Evolutionary conservation across 345 rosid species (phyloP).

Genomic region (Physaria fendleri): DNA sequence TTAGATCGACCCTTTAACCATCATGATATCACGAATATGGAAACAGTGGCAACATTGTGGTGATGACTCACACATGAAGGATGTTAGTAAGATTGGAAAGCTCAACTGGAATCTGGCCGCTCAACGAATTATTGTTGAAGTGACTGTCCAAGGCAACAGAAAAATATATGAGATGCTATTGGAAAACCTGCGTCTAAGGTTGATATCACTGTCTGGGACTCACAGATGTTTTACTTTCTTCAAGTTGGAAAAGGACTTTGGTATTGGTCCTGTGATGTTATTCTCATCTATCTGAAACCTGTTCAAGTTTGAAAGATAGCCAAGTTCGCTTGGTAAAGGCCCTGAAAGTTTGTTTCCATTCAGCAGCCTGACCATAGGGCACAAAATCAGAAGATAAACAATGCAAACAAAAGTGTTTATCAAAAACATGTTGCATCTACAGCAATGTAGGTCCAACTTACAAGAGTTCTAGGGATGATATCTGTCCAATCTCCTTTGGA

Average conservation of each 20-base stretch:
- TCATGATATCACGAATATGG: constrained; percentile 2
- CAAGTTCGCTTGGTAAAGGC: constrained; percentile 74
- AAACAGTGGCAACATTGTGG: constrained; percentile 3
- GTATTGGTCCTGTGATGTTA: constrained; percentile 67
- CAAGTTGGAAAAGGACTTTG: constrained; percentile 67
- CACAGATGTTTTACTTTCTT: constrained; percentile 56
- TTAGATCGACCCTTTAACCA: constrained; percentile 8
- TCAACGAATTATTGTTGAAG: constrained; percentile 79
- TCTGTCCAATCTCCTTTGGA: constrained; percentile 84
- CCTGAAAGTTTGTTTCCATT: constrained; percentile 88
- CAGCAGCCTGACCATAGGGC: constrained; percentile 56
- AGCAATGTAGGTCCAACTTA: constrained; percentile 60
- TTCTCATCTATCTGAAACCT: constrained; percentile 85
- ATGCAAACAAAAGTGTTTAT: neutral
- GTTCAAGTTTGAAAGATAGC: constrained; percentile 44
- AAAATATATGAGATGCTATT: constrained; percentile 14
- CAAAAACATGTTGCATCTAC: neutral
- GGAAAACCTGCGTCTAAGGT: neutral
- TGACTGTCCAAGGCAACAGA: constrained; percentile 55
- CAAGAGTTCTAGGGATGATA: constrained; percentile 64
- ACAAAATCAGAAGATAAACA: constrained; percentile 12
- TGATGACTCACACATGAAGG: constrained; percentile 71
- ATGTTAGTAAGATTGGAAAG: constrained; percentile 54
- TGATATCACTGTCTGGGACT: constrained; percentile 38
- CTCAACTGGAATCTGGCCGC: constrained; percentile 66